These are phyloP conservation scores for Sherardia arvensis DNA, from an alignment of 257 asterid species.

Conservation along the genomic window DNA sequence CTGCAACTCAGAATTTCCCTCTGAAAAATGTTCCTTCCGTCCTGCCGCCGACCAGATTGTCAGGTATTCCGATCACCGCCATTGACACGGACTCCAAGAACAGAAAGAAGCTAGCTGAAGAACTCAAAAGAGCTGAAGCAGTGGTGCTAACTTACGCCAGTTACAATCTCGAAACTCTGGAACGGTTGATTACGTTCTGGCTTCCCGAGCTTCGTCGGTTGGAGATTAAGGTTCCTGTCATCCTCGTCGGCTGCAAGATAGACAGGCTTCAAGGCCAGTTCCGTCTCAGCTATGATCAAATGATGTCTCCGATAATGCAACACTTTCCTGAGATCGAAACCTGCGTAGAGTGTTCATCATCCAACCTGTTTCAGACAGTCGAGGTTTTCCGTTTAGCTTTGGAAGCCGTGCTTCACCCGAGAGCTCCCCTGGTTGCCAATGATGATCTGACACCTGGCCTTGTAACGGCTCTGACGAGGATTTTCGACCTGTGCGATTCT, in stretches of 20 bases:
- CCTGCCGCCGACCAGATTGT: slow-evolving; percentile 82
- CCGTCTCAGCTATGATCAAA: slow-evolving; percentile 71
- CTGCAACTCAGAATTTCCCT: slow-evolving; percentile 67
- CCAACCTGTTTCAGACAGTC: slow-evolving; percentile 51
- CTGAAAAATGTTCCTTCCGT: slow-evolving; percentile 60
- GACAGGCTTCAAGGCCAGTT: slow-evolving; percentile 72
- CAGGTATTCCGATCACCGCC: slow-evolving; percentile 82
- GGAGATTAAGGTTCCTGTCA: slow-evolving; percentile 89
- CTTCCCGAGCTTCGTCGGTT: slow-evolving; percentile 86
- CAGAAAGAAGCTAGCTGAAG: slow-evolving; percentile 63
- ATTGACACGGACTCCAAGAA: slow-evolving; percentile 79
- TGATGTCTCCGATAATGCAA: slow-evolving; percentile 97
- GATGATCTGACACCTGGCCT: slow-evolving; percentile 79
- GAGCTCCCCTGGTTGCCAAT: slow-evolving; percentile 92
- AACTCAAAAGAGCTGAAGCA: slow-evolving; percentile 81
- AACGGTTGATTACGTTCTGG: slow-evolving; percentile 83
- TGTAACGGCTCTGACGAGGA: slow-evolving; percentile 85
- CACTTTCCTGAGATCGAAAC: slow-evolving; percentile 97
- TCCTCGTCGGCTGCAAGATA: slow-evolving; percentile 96
- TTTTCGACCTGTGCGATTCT: slow-evolving; percentile 80
- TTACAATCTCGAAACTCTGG: slow-evolving; percentile 75
- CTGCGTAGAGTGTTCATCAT: slow-evolving; percentile 91
- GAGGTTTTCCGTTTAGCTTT: slow-evolving; percentile 91
- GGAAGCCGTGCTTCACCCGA: slow-evolving; percentile 95
- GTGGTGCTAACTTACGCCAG: slow-evolving; percentile 89